These are phyloP conservation scores for Amylocarpus encephaloides DNA, from an alignment of 2,329 filamentous ascomycete species.

Conservation along the genomic window DNA sequence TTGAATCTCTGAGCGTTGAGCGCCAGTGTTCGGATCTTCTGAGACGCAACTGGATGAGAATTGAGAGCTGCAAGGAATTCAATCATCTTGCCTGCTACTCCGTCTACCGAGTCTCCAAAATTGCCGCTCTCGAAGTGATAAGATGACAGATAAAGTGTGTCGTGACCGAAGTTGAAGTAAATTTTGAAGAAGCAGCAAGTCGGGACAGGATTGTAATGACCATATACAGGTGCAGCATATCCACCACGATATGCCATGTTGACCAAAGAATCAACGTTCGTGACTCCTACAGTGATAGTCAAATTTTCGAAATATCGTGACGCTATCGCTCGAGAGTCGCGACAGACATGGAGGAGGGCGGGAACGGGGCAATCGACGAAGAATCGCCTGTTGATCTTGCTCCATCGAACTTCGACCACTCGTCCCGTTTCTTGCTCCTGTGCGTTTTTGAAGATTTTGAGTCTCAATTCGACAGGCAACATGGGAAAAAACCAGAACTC, in stretches of 20 bases:
- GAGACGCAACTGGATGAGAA: neutral
- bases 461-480: neutral
- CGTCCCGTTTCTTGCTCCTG: neutral
- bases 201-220: too few species aligned
- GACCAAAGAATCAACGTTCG: neutral
- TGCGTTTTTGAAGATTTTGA: neutral
- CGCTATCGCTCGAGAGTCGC: neutral
- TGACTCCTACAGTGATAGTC: neutral
- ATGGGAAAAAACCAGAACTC: neutral
- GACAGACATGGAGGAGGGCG: neutral
- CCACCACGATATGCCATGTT: neutral
- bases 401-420: constrained; percentile 4
- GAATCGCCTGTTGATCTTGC: constrained; percentile 2
- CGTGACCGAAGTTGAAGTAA: constrained; percentile 1
- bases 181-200: neutral
- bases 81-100: neutral
- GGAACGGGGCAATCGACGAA: neutral
- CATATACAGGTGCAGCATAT: too few species aligned
- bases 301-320: neutral
- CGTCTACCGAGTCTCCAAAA: neutral
- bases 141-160: constrained; percentile 1
- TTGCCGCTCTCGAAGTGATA: constrained; percentile 1
- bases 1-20: neutral
- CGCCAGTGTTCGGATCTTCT: neutral
- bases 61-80: constrained; percentile 4